Evolutionary conservation across 192 early-diverging fungal species (phyloP).

Genomic region (Blastocladiella britannica): DNA sequence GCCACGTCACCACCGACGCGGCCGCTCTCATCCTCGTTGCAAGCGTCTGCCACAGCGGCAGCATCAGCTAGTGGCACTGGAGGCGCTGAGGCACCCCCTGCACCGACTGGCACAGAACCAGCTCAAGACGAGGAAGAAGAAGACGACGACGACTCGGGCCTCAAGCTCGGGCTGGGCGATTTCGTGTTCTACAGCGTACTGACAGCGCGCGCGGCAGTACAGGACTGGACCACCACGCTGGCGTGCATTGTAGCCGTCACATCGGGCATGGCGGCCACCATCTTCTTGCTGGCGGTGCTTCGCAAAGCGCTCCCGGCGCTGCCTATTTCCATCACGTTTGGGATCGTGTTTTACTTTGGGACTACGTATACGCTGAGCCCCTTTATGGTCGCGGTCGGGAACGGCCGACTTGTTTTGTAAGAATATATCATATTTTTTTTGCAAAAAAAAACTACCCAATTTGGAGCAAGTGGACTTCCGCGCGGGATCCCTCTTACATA

Average conservation of each 20-base stretch:
- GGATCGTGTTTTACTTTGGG: constrained; percentile 59
- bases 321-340: constrained; percentile 71
- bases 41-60: neutral
- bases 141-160: constrained; percentile 15
- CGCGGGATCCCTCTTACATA: too few relatives aligned
- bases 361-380: constrained; percentile 26
- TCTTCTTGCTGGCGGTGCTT: constrained; percentile 61
- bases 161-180: constrained; percentile 74
- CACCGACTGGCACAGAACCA: too few relatives aligned
- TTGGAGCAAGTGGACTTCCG: too few relatives aligned
- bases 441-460: too few relatives aligned
- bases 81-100: too few relatives aligned
- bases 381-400: constrained; percentile 9
- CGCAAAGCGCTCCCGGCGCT: constrained; percentile 67
- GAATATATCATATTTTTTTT: too few relatives aligned
- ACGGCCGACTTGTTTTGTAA: neutral
- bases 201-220: constrained; percentile 52
- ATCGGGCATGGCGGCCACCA: constrained; percentile 71
- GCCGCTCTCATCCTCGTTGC: neutral
- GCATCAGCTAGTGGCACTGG: too few relatives aligned
- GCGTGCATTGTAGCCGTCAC: constrained; percentile 53
- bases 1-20: neutral
- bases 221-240: constrained; percentile 64
- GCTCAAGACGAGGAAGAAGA: neutral
- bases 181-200: constrained; percentile 81